These are phyloP conservation scores for Suhomyces panamericanus DNA, from an alignment of 1,139 yeast genomes.

Conservation along the genomic window DNA sequence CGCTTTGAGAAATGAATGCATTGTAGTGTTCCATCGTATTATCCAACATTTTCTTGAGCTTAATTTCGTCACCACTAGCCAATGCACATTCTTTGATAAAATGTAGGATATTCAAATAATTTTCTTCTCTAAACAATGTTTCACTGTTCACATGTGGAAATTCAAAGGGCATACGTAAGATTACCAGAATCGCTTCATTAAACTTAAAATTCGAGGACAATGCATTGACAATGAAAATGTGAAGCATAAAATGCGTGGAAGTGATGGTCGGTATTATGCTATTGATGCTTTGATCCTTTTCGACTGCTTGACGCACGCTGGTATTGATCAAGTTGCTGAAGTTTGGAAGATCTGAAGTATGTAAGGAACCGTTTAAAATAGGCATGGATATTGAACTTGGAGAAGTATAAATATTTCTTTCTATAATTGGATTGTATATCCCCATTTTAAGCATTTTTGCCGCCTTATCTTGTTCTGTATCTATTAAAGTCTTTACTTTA, in stretches of 20 bases:
- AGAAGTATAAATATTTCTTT: slow-evolving; percentile 29
- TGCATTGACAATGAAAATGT: slow-evolving; percentile 28
- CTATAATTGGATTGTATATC: slow-evolving; percentile 30
- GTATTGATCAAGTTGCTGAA: slow-evolving; percentile 25
- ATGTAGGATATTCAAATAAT: slow-evolving; percentile 20
- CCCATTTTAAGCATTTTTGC: slow-evolving; percentile 13
- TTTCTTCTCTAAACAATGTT: slow-evolving; percentile 21
- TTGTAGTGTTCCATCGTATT: slow-evolving; percentile 4
- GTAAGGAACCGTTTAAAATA: slow-evolving; percentile 29
- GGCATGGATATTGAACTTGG: slow-evolving; percentile 24
- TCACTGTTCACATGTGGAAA: slow-evolving; percentile 15
- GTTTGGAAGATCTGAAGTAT: slow-evolving; percentile 32
- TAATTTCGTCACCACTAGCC: background rate
- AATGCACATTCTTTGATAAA: background rate
- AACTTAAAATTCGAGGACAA: slow-evolving; percentile 29
- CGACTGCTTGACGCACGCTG: slow-evolving; percentile 19
- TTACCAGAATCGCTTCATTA: slow-evolving; percentile 28
- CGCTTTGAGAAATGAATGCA: background rate
- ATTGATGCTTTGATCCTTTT: slow-evolving; percentile 12
- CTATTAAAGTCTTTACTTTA: slow-evolving; percentile 18
- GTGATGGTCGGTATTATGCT: slow-evolving; percentile 21
- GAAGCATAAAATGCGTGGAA: slow-evolving; percentile 28
- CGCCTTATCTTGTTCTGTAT: slow-evolving; percentile 23
- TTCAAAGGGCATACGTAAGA: slow-evolving; percentile 21
- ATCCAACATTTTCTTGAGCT: background rate